Percentiles rank a stretch among this genome's conserved stretches.
Conservation (phyloP, 495 filamentous ascomycete genomes). For the Filosporella fistucella region DNA sequence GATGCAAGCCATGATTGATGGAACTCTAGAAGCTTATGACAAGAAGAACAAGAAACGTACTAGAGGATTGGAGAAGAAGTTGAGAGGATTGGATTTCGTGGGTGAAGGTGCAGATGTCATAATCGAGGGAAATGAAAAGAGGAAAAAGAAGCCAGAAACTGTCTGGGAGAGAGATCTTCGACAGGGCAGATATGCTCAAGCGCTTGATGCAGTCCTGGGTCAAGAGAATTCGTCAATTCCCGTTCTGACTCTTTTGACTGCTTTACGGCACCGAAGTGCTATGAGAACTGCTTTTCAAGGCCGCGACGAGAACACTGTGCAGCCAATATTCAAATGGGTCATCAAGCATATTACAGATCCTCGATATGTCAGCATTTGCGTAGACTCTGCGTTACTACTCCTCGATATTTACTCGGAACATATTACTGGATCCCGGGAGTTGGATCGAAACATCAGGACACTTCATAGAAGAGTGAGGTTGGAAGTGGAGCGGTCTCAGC, state of each 20-base stretch:
- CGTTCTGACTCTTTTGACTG: slow-evolving; percentile 72
- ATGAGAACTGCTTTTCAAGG: slow-evolving; percentile 73
- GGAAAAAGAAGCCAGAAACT: slow-evolving; percentile 55
- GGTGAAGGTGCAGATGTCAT: slow-evolving; percentile 86
- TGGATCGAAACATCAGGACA: slow-evolving; percentile 59
- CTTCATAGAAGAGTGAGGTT: slow-evolving; percentile 64
- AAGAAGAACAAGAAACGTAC: slow-evolving; percentile 58
- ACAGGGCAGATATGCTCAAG: slow-evolving; percentile 68
- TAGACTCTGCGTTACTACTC: slow-evolving; percentile 73
- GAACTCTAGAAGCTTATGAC: slow-evolving; percentile 65
- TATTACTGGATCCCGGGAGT: slow-evolving; percentile 65
- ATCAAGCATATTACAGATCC: slow-evolving; percentile 73
- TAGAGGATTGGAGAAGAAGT: slow-evolving; percentile 60
- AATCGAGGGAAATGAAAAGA: slow-evolving; percentile 66
- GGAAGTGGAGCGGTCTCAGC: slow-evolving; percentile 77
- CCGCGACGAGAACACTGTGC: slow-evolving; percentile 76
- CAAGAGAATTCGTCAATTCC: slow-evolving; percentile 46
- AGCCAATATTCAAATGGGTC: slow-evolving; percentile 81
- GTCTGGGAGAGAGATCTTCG: slow-evolving; percentile 78
- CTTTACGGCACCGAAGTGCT: slow-evolving; percentile 83
- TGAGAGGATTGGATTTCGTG: slow-evolving; percentile 74
- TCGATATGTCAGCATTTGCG: slow-evolving; percentile 68
- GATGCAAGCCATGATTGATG: slow-evolving; percentile 78
- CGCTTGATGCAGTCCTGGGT: slow-evolving; percentile 74
- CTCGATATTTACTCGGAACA: slow-evolving; percentile 85